phyloP scores from a whole-genome alignment of 768 basidiomycete genomes.

The Crassisporium funariophilum region DNA sequence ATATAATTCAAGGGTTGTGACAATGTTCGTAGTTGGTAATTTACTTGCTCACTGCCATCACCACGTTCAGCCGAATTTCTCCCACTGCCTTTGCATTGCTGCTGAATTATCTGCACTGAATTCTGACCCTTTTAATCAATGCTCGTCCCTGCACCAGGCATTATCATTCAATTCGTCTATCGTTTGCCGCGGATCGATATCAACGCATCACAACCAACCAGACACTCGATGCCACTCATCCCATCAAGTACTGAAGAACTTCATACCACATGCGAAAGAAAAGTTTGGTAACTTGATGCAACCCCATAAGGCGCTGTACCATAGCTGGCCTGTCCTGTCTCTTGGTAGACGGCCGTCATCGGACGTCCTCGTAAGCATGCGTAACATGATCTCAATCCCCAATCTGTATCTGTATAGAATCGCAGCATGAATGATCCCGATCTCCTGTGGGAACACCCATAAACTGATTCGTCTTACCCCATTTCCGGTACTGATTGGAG shows the following conservation, averaged over 20 bases:
- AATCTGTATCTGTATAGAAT: slow-evolving; percentile 28
- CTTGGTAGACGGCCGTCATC: slow-evolving; percentile 28
- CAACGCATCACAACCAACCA: no score
- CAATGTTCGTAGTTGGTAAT: no score
- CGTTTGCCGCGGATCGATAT: slow-evolving; percentile 3
- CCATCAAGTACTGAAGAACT: slow-evolving; percentile 10
- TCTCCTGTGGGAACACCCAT: slow-evolving; percentile 28
- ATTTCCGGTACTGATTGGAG: slow-evolving; percentile 21
- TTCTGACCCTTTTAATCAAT: no score
- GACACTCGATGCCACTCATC: no score
- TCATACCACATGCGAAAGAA: slow-evolving; percentile 22
- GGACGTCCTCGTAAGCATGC: slow-evolving; percentile 35
- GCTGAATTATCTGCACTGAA: no score
- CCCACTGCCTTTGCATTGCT: no score
- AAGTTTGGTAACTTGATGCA: slow-evolving; percentile 19
- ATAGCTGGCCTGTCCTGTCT: slow-evolving; percentile 11
- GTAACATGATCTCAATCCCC: slow-evolving; percentile 21
- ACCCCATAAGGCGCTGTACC: slow-evolving; percentile 30
- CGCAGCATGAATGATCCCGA: slow-evolving; percentile 34
- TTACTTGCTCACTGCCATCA: neutral
- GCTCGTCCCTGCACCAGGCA: no score
- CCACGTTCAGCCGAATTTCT: slow-evolving; percentile 8
- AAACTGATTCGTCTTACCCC: slow-evolving; percentile 30
- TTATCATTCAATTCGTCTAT: no score
- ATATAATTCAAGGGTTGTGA: no score